Evolutionary conservation across 106 monocot species (phyloP).

Genomic region (Agapanthus africanus): DNA sequence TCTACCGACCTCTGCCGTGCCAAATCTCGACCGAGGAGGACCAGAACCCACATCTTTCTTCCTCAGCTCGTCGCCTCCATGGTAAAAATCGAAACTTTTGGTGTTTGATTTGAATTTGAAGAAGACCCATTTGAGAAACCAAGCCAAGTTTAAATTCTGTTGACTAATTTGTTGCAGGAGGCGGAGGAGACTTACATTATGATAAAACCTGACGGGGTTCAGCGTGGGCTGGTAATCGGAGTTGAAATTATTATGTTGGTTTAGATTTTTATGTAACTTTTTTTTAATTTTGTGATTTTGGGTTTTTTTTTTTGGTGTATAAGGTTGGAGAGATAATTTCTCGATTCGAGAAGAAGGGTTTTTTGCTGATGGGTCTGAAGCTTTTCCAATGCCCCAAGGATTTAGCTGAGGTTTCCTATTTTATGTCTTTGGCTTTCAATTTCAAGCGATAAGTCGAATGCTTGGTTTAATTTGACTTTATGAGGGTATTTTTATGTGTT

Average conservation of each 20-base stretch:
- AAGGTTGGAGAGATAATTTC: slow-evolving; percentile 98
- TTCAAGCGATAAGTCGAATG: background rate
- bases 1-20: background rate
- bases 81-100: slow-evolving; percentile 6
- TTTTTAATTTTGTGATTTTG: background rate
- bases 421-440: background rate
- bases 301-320: slow-evolving; percentile 44
- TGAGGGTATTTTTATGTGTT: background rate
- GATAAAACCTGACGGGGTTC: slow-evolving; percentile 89
- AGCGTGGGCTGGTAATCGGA: slow-evolving; percentile 64
- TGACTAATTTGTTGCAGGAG: slow-evolving; percentile 36
- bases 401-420: slow-evolving; percentile 78
- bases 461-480: slow-evolving; percentile 3
- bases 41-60: slow-evolving; percentile 35
- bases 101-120: background rate
- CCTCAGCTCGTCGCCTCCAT: slow-evolving; percentile 52
- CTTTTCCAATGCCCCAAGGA: slow-evolving; percentile 88
- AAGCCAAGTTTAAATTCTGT: background rate
- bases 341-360: slow-evolving; percentile 95
- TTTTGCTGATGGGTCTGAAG: slow-evolving; percentile 89
- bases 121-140: background rate
- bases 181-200: slow-evolving; percentile 76
- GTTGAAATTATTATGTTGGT: background rate
- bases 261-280: background rate
- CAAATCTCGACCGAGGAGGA: slow-evolving; percentile 9